A percentile compares a stretch with the other conserved stretches of the same genome.
Evolutionary conservation across 129 eudicot genomes (phyloP).

Genomic region (Escallonia rubra): DNA sequence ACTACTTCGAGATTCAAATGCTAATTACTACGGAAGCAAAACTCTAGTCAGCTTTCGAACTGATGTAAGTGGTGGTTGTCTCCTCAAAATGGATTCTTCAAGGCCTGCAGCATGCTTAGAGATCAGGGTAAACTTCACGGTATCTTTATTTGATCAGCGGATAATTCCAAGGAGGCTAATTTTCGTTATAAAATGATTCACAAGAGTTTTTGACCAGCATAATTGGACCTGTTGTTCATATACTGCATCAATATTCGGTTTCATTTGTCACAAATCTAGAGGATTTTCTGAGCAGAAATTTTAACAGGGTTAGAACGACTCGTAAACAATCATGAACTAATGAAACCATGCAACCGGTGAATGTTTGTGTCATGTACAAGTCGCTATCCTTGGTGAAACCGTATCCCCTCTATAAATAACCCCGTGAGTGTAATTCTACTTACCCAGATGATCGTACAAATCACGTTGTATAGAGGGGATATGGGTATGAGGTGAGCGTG

Average conservation of each 20-base stretch:
- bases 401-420: no score
- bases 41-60: constrained; percentile 38
- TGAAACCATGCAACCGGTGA: no score
- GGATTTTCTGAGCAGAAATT: neutral
- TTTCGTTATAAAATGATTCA: constrained; percentile 32
- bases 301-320: neutral
- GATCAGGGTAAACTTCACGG: constrained; percentile 33
- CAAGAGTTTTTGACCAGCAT: constrained; percentile 32
- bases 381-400: no score
- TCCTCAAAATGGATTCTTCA: constrained; percentile 30
- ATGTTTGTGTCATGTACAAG: no score
- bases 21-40: constrained; percentile 30
- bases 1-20: constrained; percentile 28
- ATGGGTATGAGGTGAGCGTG: no score
- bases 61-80: constrained; percentile 37
- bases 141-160: constrained; percentile 53
- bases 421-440: no score
- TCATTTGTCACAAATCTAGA: neutral
- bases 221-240: neutral
- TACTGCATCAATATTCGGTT: neutral
- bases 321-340: no score
- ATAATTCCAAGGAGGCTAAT: constrained; percentile 34
- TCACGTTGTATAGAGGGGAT: no score
- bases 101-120: constrained; percentile 24
- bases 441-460: no score